Conservation (phyloP, 2,329 filamentous ascomycete genomes). For the Venturia oleaginea region DNA sequence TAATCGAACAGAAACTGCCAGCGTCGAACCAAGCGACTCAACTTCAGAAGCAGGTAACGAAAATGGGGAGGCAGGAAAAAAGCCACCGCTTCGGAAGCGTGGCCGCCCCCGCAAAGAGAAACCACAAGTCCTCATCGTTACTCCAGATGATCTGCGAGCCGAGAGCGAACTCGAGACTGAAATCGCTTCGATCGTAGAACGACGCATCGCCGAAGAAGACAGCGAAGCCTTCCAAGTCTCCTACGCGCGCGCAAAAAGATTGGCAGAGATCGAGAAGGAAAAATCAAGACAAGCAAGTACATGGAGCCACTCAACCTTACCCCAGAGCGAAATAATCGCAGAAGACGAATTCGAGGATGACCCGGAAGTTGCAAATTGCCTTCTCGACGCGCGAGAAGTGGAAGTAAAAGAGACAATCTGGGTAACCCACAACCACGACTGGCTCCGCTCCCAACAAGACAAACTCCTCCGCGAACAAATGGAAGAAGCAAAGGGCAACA, state of each 20-base stretch:
- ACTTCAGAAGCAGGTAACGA: constrained; percentile 3
- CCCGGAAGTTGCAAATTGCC: constrained; percentile 72
- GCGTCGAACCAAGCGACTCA: constrained; percentile 9
- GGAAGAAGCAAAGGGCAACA: constrained; percentile 44
- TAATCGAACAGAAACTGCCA: constrained; percentile 3
- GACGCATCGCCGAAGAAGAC: constrained; percentile 23
- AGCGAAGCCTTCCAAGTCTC: constrained; percentile 23
- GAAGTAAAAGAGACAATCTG: constrained; percentile 84
- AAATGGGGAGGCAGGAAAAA: background rate
- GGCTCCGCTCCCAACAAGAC: constrained; percentile 76
- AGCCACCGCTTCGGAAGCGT: constrained; percentile 2
- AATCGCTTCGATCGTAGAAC: constrained; percentile 29
- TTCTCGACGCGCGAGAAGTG: constrained; percentile 64
- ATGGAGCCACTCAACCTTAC: constrained; percentile 7
- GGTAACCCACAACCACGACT: constrained; percentile 92
- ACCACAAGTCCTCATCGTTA: background rate
- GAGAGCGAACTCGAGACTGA: constrained; percentile 39
- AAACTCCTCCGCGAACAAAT: constrained; percentile 68
- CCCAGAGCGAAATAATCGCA: constrained; percentile 8
- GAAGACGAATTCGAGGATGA: constrained; percentile 85
- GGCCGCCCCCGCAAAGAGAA: constrained; percentile 8
- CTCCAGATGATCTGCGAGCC: constrained; percentile 36
- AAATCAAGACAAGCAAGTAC: constrained; percentile 2
- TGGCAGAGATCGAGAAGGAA: constrained; percentile 8
- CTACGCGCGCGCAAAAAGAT: constrained; percentile 20